A percentile compares a stretch with the other conserved stretches of the same genome.
These are phyloP conservation scores for Annulohypoxylon nitens DNA, from an alignment of 495 filamentous ascomycete genomes.

Conservation along the genomic window DNA sequence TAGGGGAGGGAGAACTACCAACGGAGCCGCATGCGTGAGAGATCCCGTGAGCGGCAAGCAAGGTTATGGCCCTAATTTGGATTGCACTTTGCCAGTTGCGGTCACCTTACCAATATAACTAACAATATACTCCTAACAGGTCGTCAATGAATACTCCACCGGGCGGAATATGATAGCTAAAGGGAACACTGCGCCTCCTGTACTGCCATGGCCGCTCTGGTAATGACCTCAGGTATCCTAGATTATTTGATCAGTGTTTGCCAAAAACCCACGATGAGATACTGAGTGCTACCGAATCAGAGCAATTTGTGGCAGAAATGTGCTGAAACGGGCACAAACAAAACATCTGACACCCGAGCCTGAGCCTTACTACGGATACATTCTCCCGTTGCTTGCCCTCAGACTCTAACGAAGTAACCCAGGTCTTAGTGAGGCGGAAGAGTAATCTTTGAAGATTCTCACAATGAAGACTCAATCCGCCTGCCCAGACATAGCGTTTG, in stretches of 20 bases:
- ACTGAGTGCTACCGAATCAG: conserved; percentile 14
- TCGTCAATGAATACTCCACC: conserved; percentile 2
- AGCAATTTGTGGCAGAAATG: conserved; percentile 2
- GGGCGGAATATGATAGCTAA: conserved; percentile 15
- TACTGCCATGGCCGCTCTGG: conserved; percentile 23
- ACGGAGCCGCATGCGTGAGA: conserved; percentile 32
- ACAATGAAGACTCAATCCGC: neutral
- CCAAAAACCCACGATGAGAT: conserved; percentile 5
- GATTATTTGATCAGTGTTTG: conserved; percentile 6
- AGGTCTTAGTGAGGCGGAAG: conserved; percentile 15
- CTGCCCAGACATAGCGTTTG: conserved; percentile 4
- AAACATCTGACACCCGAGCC: conserved; percentile 30
- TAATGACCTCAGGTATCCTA: conserved; percentile 7
- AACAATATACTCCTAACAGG: neutral
- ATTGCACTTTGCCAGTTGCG: conserved; percentile 22
- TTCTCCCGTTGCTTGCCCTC: conserved; percentile 10
- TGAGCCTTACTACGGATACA: conserved; percentile 26
- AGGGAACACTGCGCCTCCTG: conserved; percentile 28
- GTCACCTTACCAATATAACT: conserved; percentile 8
- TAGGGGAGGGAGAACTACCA: conserved; percentile 11
- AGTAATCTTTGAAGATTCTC: conserved; percentile 13
- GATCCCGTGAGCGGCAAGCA: conserved; percentile 36
- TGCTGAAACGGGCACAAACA: conserved; percentile 26
- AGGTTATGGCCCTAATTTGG: neutral
- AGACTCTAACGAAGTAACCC: neutral